A percentile compares a stretch with the other conserved stretches of the same genome.
Conservation (phyloP, 495 filamentous ascomycete genomes). For the Neurospora sp. region DNA sequence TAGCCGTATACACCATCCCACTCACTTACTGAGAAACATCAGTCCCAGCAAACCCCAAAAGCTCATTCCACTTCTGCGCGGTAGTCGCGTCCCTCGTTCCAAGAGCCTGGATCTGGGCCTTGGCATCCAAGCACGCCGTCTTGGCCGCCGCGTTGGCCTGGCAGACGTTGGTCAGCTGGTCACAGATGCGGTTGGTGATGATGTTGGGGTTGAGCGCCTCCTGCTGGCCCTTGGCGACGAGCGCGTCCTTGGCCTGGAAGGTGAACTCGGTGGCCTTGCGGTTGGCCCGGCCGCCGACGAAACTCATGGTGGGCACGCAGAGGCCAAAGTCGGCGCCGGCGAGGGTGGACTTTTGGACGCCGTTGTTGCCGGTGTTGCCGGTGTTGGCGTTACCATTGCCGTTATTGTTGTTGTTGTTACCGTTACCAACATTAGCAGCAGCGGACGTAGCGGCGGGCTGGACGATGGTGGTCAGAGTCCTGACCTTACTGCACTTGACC, state of each 20-base stretch:
- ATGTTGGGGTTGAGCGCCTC: slow-evolving; percentile 51
- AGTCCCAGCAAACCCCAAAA: slow-evolving; percentile 32
- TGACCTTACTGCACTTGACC: slow-evolving; percentile 3
- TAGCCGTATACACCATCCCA: neutral
- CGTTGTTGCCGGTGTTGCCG: neutral
- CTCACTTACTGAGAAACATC: slow-evolving; percentile 5
- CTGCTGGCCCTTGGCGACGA: slow-evolving; percentile 39
- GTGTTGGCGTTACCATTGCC: neutral
- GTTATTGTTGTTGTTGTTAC: slow-evolving; percentile 2
- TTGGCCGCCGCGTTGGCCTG: slow-evolving; percentile 44
- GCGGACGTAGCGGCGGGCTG: slow-evolving; percentile 14
- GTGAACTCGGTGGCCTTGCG: slow-evolving; percentile 40
- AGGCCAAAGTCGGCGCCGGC: slow-evolving; percentile 38
- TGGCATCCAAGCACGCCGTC: slow-evolving; percentile 33
- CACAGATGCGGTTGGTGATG: slow-evolving; percentile 57
- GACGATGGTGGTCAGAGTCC: slow-evolving; percentile 12
- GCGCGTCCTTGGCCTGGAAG: slow-evolving; percentile 42
- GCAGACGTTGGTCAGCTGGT: slow-evolving; percentile 50
- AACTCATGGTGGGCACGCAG: slow-evolving; percentile 46
- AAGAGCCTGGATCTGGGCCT: slow-evolving; percentile 28
- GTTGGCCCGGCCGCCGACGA: slow-evolving; percentile 36
- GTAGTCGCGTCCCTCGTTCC: slow-evolving; percentile 32
- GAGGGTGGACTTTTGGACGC: slow-evolving; percentile 17
- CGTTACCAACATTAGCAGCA: slow-evolving; percentile 2
- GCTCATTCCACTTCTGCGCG: slow-evolving; percentile 33